A percentile compares a stretch with the other conserved stretches of the same genome.
phyloP scores from a whole-genome alignment of 2,329 filamentous ascomycete genomes.

The Pseudocercospora musae region DNA sequence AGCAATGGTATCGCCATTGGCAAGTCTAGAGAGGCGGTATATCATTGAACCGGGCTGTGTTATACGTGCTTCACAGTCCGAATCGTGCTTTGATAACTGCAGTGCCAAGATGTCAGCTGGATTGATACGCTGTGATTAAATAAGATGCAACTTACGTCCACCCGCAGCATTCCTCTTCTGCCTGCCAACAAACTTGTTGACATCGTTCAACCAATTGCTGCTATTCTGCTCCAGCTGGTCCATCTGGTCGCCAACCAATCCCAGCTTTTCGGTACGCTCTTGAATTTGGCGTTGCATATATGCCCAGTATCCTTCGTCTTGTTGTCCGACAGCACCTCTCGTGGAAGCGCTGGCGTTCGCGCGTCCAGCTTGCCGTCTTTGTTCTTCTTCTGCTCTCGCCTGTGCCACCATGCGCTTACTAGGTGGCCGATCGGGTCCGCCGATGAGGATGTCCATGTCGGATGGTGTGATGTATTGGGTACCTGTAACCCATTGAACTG shows the following conservation, averaged over 20 bases:
- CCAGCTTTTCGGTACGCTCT: constrained; percentile 84
- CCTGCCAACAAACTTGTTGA: constrained; percentile 77
- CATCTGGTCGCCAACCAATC: constrained; percentile 79
- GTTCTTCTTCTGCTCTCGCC: constrained; percentile 68
- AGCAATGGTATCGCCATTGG: no score
- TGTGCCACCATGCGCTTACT: constrained; percentile 86
- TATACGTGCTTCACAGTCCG: constrained; percentile 21
- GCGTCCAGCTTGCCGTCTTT: constrained; percentile 41
- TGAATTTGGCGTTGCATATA: constrained; percentile 86
- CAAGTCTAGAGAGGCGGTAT: no score
- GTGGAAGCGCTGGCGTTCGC: constrained; percentile 25
- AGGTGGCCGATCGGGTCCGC: constrained; percentile 80
- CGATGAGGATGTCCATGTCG: constrained; percentile 87
- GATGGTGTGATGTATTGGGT: constrained; percentile 84
- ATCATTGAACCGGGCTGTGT: neutral
- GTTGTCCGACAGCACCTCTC: constrained; percentile 20
- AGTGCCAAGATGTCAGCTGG: constrained; percentile 4
- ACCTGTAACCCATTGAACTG: constrained; percentile 92
- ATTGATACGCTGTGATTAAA: neutral
- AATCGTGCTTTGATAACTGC: constrained; percentile 33
- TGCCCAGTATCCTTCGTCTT: constrained; percentile 65
- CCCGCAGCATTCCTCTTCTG: constrained; percentile 85
- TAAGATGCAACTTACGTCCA: constrained; percentile 46
- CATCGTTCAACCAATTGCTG: constrained; percentile 79
- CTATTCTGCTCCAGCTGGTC: constrained; percentile 77